Percentiles rank a stretch among this genome's conserved stretches.
These are phyloP conservation scores for Plenodomus lindquistii DNA, from an alignment of 2,329 filamentous ascomycete species.

Conservation along the genomic window DNA sequence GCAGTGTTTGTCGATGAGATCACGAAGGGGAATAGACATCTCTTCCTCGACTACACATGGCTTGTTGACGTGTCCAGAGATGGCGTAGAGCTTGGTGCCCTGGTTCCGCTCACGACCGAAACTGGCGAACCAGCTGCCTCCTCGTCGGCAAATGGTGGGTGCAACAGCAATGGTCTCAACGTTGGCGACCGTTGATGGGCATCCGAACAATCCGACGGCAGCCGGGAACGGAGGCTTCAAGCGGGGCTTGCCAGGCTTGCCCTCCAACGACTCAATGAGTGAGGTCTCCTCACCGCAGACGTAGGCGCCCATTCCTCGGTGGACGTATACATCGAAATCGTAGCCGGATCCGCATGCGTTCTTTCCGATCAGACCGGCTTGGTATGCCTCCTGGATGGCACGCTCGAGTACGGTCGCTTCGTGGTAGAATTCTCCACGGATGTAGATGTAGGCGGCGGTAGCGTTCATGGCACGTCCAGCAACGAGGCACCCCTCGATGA, in stretches of 20 bases:
- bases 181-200: constrained; percentile 96
- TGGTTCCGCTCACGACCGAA: constrained; percentile 96
- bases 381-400: constrained; percentile 97
- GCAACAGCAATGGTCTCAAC: constrained; percentile 96
- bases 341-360: constrained; percentile 97
- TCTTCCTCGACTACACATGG: constrained; percentile 97
- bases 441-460: constrained; percentile 98
- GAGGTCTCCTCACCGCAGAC: constrained; percentile 98
- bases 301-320: constrained; percentile 96
- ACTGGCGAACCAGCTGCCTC: constrained; percentile 86
- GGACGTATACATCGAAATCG: constrained; percentile 95
- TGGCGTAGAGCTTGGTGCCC: constrained; percentile 97
- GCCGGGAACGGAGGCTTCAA: constrained; percentile 98
- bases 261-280: constrained; percentile 95
- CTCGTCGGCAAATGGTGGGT: constrained; percentile 92
- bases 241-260: constrained; percentile 97
- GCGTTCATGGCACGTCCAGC: constrained; percentile 98
- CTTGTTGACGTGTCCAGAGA: constrained; percentile 98
- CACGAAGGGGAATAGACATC: constrained; percentile 95
- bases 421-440: constrained; percentile 96
- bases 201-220: constrained; percentile 95
- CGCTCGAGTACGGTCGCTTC: constrained; percentile 92
- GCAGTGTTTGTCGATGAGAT: constrained; percentile 98
- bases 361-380: constrained; percentile 93
- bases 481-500: constrained; percentile 94